Percentiles rank a stretch among this genome's conserved stretches.
These are phyloP conservation scores for Rhodotorula graminis DNA, from an alignment of 768 basidiomycete species.

Conservation along the genomic window DNA sequence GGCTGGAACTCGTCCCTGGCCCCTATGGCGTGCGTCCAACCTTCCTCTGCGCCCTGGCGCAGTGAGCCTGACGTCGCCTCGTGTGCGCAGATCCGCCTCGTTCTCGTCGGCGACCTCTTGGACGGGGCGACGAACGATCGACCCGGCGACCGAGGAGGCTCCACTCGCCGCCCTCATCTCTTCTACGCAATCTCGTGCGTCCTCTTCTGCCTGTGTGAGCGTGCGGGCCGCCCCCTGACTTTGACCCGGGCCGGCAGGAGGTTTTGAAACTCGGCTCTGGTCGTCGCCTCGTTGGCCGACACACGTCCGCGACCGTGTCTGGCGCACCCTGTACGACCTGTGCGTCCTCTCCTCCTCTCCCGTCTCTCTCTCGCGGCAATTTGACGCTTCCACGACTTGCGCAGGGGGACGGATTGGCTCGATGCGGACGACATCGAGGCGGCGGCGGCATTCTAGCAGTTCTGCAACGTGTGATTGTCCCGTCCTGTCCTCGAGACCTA, in stretches of 20 bases:
- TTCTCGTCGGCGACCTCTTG: constrained; percentile 20
- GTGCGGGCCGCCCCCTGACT: too few species aligned
- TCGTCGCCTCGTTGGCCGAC: constrained; percentile 32
- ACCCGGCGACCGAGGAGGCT: background rate
- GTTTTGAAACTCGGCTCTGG: constrained; percentile 25
- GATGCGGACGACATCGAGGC: constrained; percentile 37
- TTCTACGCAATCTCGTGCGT: background rate
- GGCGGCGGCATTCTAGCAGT: constrained; percentile 9
- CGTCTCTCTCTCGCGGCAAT: too few species aligned
- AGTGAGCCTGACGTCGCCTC: background rate
- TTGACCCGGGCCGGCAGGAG: background rate
- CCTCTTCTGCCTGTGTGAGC: background rate
- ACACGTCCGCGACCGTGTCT: constrained; percentile 24
- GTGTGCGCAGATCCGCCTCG: constrained; percentile 5
- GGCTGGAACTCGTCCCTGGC: constrained; percentile 29
- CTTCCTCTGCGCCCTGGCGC: background rate
- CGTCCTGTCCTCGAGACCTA: too few species aligned
- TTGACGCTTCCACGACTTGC: too few species aligned
- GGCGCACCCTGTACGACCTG: constrained; percentile 26
- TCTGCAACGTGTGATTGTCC: too few species aligned
- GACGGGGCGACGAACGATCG: constrained; percentile 18
- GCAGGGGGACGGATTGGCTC: constrained; percentile 27
- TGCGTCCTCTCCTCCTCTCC: background rate
- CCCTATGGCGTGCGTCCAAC: constrained; percentile 13
- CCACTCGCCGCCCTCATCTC: background rate